Evolutionary conservation across 1,284 basidiomycete genomes (phyloP), one percentile per base, ranked within the genome.

Genomic region (Polyporus tsugae): DNA sequence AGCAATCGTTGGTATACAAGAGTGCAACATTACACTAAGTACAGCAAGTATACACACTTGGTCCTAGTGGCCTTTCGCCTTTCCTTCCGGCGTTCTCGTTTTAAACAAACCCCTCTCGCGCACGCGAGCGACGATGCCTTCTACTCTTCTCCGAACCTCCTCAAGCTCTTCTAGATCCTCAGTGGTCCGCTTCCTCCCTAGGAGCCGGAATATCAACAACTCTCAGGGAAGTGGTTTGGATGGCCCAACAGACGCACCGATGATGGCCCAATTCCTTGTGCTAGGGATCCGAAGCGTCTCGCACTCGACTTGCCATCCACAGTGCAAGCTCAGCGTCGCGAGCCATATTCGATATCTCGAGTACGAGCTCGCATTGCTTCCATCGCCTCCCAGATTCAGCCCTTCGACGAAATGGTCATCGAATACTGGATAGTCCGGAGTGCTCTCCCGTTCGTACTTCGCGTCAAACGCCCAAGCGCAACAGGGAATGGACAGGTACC

Each of bases 401-500:
- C 78, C 81, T 58, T 82, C 86, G 29, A 81, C 82, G 75, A 89
- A 88, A 15, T 80, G 70, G 39, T 67, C 77, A 25, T 75, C 58
- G 75, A 85, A 71, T 65, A 82, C 33, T 6, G 80, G 78, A 75
- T 86, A 81, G 74, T 78, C 68, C 44, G 80, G 70, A 22, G 79
- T 75, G 62, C 79, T 79, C 6, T 84, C 81, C 13, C 88, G 86
- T 63, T 88, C 83, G 72, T 87, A 94, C 52, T 86, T 86, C 35
- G 81, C 78, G 72, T 95, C 93, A 74, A 94, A 91, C 3, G 86
- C 80, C 91, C 92, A 94, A 1, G 93, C 82, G 77, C 97, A 99
- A 78, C 97, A 99, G 0, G 97, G 97, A 49, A 99, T 94, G 19
- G 93, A 96, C 65, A 98, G 82, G 79, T 94, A 96, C 0, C 94